These are phyloP conservation scores for Juglanconis sp. DNA, from an alignment of 2,329 filamentous ascomycete genomes.

Conservation along the genomic window DNA sequence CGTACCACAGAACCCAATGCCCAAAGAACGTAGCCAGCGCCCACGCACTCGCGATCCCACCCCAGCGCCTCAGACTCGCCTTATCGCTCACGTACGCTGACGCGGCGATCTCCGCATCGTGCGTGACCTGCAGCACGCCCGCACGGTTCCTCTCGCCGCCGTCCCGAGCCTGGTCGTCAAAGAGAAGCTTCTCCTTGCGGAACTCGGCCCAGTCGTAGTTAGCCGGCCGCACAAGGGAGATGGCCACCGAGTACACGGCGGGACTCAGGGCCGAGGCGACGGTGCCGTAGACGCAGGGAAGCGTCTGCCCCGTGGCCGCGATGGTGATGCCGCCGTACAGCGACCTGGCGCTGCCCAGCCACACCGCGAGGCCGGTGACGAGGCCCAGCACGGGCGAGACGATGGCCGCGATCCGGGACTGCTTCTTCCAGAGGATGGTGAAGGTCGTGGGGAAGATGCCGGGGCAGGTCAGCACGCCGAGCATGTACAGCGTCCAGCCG, in stretches of 20 bases:
- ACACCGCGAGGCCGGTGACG: conserved; percentile 48
- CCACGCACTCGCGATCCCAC: conserved; percentile 43
- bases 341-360: conserved; percentile 46
- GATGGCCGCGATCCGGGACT: conserved; percentile 47
- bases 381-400: conserved; percentile 46
- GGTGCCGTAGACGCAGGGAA: conserved; percentile 52
- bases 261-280: conserved; percentile 41
- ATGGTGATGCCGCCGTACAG: conserved; percentile 46
- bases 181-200: conserved; percentile 37
- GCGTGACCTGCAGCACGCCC: conserved; percentile 8
- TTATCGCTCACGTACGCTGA: conserved; percentile 30
- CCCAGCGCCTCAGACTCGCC: conserved; percentile 43
- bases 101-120: conserved; percentile 20
- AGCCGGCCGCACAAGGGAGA: conserved; percentile 13
- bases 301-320: conserved; percentile 42
- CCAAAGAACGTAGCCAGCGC: conserved; percentile 47
- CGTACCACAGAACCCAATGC: conserved; percentile 49
- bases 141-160: background rate
- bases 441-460: conserved; percentile 53
- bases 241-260: conserved; percentile 13
- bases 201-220: conserved; percentile 28
- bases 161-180: conserved; percentile 24
- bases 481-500: conserved; percentile 53
- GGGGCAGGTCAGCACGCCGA: conserved; percentile 50
- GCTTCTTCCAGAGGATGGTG: conserved; percentile 49